These are phyloP conservation scores for apple (Malus domestica) DNA, from an alignment of 306 rosid species.

Conservation along the genomic window DNA sequence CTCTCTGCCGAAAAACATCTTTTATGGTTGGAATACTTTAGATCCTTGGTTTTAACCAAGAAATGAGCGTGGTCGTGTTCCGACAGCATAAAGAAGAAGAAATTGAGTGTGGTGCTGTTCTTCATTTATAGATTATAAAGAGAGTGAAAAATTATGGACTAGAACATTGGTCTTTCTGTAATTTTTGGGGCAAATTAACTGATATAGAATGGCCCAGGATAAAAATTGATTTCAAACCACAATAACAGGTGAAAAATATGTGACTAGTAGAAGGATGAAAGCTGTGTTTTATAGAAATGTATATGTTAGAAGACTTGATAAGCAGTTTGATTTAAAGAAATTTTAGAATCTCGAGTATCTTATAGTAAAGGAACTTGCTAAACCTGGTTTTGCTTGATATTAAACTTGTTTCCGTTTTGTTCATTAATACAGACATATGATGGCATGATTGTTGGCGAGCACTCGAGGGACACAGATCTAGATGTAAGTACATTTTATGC, in stretches of 20 bases:
- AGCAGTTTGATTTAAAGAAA: neutral
- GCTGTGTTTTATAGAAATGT: neutral
- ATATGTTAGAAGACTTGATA: neutral
- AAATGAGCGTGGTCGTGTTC: neutral
- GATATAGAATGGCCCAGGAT: neutral
- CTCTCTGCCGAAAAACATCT: neutral
- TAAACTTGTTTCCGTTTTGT: slow-evolving; percentile 1
- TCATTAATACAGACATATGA: slow-evolving; percentile 71
- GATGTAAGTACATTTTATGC: slow-evolving; percentile 52
- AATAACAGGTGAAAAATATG: neutral
- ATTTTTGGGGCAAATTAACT: neutral
- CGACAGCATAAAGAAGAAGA: neutral
- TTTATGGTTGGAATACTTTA: neutral
- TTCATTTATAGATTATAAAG: neutral
- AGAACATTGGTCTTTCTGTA: neutral
- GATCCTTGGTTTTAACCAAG: neutral
- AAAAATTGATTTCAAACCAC: neutral
- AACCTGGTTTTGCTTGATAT: neutral
- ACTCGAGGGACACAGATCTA: slow-evolving; percentile 82
- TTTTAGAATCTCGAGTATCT: neutral
- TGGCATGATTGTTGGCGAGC: slow-evolving; percentile 97
- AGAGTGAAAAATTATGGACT: neutral
- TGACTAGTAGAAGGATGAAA: neutral
- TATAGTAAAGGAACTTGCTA: neutral
- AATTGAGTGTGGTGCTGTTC: neutral